Base-by-base conservation (phyloP, 2,329 filamentous ascomycete species). In the Grosmannia huntii region DNA sequence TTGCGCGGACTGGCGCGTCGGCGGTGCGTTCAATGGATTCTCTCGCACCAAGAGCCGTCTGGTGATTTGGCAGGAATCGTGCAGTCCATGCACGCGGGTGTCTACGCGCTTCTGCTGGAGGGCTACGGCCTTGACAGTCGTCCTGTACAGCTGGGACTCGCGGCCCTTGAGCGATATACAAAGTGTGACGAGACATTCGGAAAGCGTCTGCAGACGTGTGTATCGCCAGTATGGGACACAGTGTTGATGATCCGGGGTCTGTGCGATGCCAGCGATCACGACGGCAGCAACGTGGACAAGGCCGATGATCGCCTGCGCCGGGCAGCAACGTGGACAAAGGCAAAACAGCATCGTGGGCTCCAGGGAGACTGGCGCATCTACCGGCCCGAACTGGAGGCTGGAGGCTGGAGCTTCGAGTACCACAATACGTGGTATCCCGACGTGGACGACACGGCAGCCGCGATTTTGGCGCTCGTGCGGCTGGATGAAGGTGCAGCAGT, bases 191-290 rank as follows among this genome's bases (percentile, higher is more conserved):
- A 70, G 38, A 51, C 63, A 4, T 5, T 56, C 5, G 69, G 70
- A 1, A 67, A 65, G 50, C 53, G 68, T 16, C 54, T 71, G 27
- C 68, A 70, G 56, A 33, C 65, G 4, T 63, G 60, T 33, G 59
- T 68, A 1, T 68, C 67, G 0, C 67, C 69, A 0, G 64, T 70
- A 1, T 70, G 70, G 69, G 70, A 73, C 57, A 72, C 69, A 0
- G 61, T 61, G 3, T 59, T 72, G 10, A 71, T 70, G 69, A 62
- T 61, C 0, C 64, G 65, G 12, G 67, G 59, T 0, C 61, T 73
- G 4, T 62, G 60, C 38, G 69, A 70, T 25, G 53, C 46, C 21
- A 59, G 25, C 25, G 61, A 62, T 3, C 16, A 9, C 16, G 7
- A 19, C 23, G 6, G 41, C 2, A 27, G 9, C 23, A 21, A 11